Percentiles rank a stretch among this genome's conserved stretches.
phyloP scores from a whole-genome alignment of 75 land plant species.

The Cryptomeria japonica region DNA sequence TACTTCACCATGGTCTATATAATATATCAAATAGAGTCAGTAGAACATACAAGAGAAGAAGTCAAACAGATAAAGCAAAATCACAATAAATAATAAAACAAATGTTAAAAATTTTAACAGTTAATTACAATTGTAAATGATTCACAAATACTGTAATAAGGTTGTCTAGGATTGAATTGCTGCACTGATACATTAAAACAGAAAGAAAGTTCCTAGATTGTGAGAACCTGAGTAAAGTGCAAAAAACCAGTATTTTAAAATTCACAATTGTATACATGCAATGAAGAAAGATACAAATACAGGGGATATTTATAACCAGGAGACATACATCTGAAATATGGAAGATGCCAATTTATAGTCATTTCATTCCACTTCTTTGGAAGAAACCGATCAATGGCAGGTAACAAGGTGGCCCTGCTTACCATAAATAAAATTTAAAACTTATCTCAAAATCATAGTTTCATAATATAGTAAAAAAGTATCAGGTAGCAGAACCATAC shows the following conservation, averaged over 20 bases:
- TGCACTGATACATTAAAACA: neutral
- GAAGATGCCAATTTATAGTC: conserved; percentile 54
- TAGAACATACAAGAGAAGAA: neutral
- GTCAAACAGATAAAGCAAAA: neutral
- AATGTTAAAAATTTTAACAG: neutral
- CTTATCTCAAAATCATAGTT: neutral
- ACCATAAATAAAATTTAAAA: conserved; percentile 4
- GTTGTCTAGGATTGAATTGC: neutral
- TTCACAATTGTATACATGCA: neutral
- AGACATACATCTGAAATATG: conserved; percentile 69
- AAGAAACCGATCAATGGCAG: conserved; percentile 70
- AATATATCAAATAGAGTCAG: neutral
- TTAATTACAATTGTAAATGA: neutral
- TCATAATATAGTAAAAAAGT: neutral
- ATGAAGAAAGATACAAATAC: neutral
- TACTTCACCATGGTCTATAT: neutral
- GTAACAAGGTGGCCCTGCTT: conserved; percentile 86
- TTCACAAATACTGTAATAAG: neutral
- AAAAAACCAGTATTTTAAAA: neutral
- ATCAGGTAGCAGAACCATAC: conserved; percentile 44
- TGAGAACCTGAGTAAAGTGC: neutral
- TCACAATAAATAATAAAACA: neutral
- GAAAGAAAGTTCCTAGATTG: neutral
- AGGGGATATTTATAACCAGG: neutral
- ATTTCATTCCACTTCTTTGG: conserved; percentile 77